Evolutionary conservation across 192 early-diverging fungal species (phyloP), one percentile per base, ranked within the genome.

Genomic region (Coemansia sp.): DNA sequence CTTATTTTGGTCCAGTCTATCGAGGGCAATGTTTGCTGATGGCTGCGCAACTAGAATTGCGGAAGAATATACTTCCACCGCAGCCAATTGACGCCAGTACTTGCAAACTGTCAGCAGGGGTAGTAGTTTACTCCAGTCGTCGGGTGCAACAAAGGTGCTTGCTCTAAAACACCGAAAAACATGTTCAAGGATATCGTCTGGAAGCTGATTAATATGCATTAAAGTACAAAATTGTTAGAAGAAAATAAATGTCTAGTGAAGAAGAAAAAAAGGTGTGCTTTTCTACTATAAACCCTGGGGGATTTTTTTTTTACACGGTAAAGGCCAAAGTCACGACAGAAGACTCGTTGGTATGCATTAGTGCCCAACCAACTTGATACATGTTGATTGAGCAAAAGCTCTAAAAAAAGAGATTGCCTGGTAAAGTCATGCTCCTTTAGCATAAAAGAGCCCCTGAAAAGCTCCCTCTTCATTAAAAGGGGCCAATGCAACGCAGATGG

Each of bases 21-120:
- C 52, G 20, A 41, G 12, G 37, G 37, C 16, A 20, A 28, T 16
- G 6, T 16, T 20, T 21, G 23, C 26, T 39, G 30, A 19, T 13
- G 53, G 53, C 19, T 30, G 53, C 15, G 42, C 35, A 23, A 48
- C 45, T 3, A 48, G 19, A 57, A 57, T 48, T 1, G 33, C 55
- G 2, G 30, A 8, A 2, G 55, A 57, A 16, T 57, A 57, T 13
- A 48, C 55, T 18, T 38, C 23, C 9, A 36, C 44, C 20, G 21
- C 19, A 36, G 30, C 26, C 36, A 57, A 12, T 18, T 26, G 42
- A 8, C 55, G 43, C 55, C 55, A 57, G 13, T 36, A 35, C 13
- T 35, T 28, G 36, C 44, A 57, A 5, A 57, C 55, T 11, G 45
- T 6, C 14, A 57, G 21, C 5, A 48, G 5, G 6, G 45, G 46